Conservation (phyloP, 2,329 filamentous ascomycete genomes). For the Plenodomus tracheiphilus region DNA sequence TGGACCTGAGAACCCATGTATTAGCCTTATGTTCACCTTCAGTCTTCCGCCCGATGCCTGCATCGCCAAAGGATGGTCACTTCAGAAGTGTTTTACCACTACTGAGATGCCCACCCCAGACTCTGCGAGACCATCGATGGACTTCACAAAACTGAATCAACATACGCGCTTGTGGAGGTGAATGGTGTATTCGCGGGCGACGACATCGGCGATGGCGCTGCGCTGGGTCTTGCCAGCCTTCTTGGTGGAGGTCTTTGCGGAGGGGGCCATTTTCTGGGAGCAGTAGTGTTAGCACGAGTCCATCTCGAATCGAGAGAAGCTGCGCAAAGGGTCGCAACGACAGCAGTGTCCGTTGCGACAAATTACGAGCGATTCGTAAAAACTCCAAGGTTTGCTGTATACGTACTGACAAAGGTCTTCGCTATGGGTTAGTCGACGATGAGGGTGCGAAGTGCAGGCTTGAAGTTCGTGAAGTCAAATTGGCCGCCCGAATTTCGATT, state of each 20-base stretch:
- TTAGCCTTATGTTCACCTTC: constrained; percentile 50
- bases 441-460: constrained; percentile 22
- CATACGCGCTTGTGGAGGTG: constrained; percentile 99
- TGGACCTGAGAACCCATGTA: constrained; percentile 71
- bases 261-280: constrained; percentile 46
- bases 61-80: constrained; percentile 14
- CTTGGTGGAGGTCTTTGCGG: constrained; percentile 52
- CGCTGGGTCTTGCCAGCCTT: constrained; percentile 71
- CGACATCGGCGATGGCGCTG: constrained; percentile 98
- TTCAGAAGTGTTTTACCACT: constrained; percentile 25
- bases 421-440: constrained; percentile 33
- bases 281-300: constrained; percentile 19
- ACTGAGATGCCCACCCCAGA: constrained; percentile 16
- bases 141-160: constrained; percentile 74
- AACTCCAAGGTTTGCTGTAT: not conserved
- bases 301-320: not conserved
- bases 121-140: constrained; percentile 59
- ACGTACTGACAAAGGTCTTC: constrained; percentile 32
- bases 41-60: constrained; percentile 70
- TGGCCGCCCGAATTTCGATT: constrained; percentile 18
- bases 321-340: not conserved
- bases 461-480: constrained; percentile 17
- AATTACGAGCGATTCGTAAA: not conserved
- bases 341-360: not conserved
- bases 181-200: constrained; percentile 99